Percentiles rank a stretch among this genome's conserved stretches.
Conservation (phyloP, 805 yeast species). For the Hanseniaspora nectarophila region DNA sequence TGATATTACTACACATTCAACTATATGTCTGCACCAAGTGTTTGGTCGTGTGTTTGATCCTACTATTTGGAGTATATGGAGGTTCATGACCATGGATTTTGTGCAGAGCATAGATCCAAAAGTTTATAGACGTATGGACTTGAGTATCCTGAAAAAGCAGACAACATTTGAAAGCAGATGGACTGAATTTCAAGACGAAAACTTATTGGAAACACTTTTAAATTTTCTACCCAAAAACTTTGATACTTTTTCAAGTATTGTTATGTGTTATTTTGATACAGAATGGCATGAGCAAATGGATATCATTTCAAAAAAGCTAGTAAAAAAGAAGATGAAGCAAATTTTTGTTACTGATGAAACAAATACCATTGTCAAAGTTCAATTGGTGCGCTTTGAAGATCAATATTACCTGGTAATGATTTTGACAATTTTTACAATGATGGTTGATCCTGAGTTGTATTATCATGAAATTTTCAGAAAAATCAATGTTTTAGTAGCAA, state of each 20-base stretch:
- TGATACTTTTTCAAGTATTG: background rate
- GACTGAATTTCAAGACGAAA: background rate
- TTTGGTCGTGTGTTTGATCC: background rate
- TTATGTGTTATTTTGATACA: slow-evolving; percentile 1
- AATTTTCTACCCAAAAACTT: slow-evolving; percentile 1
- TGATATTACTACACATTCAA: background rate
- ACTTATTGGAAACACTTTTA: background rate
- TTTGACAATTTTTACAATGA: slow-evolving; percentile 1
- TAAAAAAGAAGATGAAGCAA: background rate
- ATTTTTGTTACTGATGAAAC: background rate
- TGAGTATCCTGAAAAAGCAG: background rate
- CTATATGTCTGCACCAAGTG: background rate
- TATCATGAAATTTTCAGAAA: slow-evolving; percentile 4
- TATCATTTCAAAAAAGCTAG: background rate
- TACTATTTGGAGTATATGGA: background rate
- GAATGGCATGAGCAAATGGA: background rate
- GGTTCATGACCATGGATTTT: background rate
- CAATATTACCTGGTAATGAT: slow-evolving; percentile 8
- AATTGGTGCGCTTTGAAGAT: background rate
- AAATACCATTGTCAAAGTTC: background rate
- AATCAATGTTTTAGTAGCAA: background rate
- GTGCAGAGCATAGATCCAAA: background rate
- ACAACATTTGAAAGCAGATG: background rate
- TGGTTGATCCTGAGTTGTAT: slow-evolving; percentile 10
- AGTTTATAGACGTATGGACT: background rate